Evolutionary conservation across 2,329 filamentous ascomycete genomes (phyloP), one percentile per base, ranked within the genome.

Genomic region (Triangularia setosa): DNA sequence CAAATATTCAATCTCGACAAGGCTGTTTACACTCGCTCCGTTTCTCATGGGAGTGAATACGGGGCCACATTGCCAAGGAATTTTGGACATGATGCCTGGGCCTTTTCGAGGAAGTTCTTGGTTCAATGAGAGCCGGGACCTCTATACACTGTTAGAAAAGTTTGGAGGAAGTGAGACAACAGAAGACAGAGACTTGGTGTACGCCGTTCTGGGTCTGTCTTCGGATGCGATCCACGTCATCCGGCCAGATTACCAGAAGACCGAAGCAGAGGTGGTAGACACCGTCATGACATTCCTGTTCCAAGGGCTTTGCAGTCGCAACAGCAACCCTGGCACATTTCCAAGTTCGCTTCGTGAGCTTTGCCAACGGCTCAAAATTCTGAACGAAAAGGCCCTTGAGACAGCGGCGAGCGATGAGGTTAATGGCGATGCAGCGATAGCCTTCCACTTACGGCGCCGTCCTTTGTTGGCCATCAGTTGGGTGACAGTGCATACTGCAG

Each of bases 41-140:
- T 58, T 30, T 16, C 23, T 65, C 1, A 30, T 65, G 25, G 60
- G 14, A 0, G 1, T 62, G 2, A 1, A 4, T 0, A 18, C 28
- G 5, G 28, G 25, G 5, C 3, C 23, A 4, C 60, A 60, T 28
- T n/a, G 2, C 5, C 60, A 65, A 25, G 63, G 55, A 18, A 35
- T 62, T 0, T 23, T 65, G 21, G 63, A 65, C 40, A 65, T 65
- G 28, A 62, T 65, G 21, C 60, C 60, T 8, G 28, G 60, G 12
- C 44, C 18, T 16, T 58, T 62, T 4, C 54, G 55, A 5, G 21
- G 25, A 30, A 44, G 62, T 2, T 40, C 55, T 2, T 65, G 63
- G 60, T 65, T 58, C 35, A 44, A 21, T 4, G 7, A 27, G 33
- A 57, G 24, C 12, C 40, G 24, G 6, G 35, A 54, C 25, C 63